Percentiles rank a stretch among this genome's conserved stretches.
Evolutionary conservation across 768 basidiomycete species (phyloP).

Genomic region (Amanita jacksonii): DNA sequence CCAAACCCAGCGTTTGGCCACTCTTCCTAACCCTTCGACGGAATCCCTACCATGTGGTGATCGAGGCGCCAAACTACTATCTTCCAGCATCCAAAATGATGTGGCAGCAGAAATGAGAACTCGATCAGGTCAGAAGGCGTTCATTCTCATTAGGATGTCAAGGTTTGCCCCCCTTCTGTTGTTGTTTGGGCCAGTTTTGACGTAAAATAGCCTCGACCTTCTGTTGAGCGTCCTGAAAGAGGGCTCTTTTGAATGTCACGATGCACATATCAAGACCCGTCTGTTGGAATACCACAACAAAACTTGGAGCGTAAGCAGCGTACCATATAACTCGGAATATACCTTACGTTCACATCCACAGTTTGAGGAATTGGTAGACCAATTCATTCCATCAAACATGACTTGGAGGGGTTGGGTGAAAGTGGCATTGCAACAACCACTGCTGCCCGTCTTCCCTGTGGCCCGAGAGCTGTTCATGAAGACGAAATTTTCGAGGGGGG

Average conservation of each 20-base stretch:
- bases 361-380: slow-evolving; percentile 74
- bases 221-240: slow-evolving; percentile 73
- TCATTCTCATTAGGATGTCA: slow-evolving; percentile 67
- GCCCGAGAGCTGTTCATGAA: slow-evolving; percentile 72
- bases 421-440: slow-evolving; percentile 73
- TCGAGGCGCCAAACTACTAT: not conserved
- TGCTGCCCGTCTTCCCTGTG: slow-evolving; percentile 69
- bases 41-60: not conserved
- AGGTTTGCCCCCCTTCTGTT: slow-evolving; percentile 33
- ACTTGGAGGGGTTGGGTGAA: slow-evolving; percentile 79
- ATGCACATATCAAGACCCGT: slow-evolving; percentile 72
- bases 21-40: slow-evolving; percentile 13
- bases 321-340: not conserved
- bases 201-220: slow-evolving; percentile 46
- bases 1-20: slow-evolving; percentile 5
- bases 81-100: slow-evolving; percentile 25
- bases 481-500: slow-evolving; percentile 50
- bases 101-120: slow-evolving; percentile 78
- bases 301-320: slow-evolving; percentile 62
- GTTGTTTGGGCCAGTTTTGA: slow-evolving; percentile 10
- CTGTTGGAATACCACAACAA: slow-evolving; percentile 75
- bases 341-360: slow-evolving; percentile 18
- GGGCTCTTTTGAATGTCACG: slow-evolving; percentile 76
- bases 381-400: slow-evolving; percentile 71
- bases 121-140: slow-evolving; percentile 75